Conservation (phyloP, 1,284 basidiomycete species). For the Pseudozyma hubeiensis region DNA sequence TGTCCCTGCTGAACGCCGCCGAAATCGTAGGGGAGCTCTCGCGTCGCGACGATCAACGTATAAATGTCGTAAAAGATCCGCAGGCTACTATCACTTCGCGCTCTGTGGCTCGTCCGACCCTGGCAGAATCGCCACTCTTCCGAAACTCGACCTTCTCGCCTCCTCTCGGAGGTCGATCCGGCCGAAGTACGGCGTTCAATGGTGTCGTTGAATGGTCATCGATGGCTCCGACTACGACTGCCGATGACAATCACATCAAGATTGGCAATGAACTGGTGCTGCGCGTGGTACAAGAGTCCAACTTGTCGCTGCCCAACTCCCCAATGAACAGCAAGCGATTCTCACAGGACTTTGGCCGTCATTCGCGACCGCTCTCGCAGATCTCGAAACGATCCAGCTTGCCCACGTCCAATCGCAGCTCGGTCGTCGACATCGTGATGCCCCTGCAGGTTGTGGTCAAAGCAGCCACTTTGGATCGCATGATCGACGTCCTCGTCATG, state of each 20-base stretch:
- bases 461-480: slow-evolving; percentile 58
- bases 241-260: slow-evolving; percentile 32
- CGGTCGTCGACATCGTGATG: slow-evolving; percentile 52
- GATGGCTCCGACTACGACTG: slow-evolving; percentile 1
- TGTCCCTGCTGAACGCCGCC: slow-evolving; percentile 48
- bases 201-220: slow-evolving; percentile 55
- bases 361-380: slow-evolving; percentile 57
- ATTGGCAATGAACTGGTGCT: slow-evolving; percentile 59
- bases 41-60: slow-evolving; percentile 20
- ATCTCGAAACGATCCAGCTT: slow-evolving; percentile 62
- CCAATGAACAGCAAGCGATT: slow-evolving; percentile 60
- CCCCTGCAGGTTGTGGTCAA: slow-evolving; percentile 55
- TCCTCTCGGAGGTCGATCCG: slow-evolving; percentile 12
- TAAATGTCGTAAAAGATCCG: slow-evolving; percentile 19
- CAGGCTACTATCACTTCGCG: slow-evolving; percentile 45
- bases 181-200: slow-evolving; percentile 33
- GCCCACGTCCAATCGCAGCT: slow-evolving; percentile 62
- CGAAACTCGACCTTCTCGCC: slow-evolving; percentile 45
- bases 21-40: slow-evolving; percentile 29
- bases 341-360: slow-evolving; percentile 57
- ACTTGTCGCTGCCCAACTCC: slow-evolving; percentile 46
- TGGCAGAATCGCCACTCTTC: slow-evolving; percentile 48
- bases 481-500: slow-evolving; percentile 66
- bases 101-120: slow-evolving; percentile 24
- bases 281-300: slow-evolving; percentile 37